Evolutionary conservation across 2,329 filamentous ascomycete genomes (phyloP).

Genomic region (Cladosporium sp.): DNA sequence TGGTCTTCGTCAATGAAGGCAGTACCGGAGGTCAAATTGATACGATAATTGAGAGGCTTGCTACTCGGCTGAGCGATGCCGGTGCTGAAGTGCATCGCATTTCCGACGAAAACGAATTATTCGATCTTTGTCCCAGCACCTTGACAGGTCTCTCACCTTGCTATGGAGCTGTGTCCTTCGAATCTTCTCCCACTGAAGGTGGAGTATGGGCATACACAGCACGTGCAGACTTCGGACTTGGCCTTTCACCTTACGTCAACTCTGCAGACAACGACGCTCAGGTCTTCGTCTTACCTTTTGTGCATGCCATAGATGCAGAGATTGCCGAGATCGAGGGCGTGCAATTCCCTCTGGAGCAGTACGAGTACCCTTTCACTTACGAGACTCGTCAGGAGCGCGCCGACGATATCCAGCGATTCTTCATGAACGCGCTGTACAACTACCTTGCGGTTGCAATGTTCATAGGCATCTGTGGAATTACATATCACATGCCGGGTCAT

Average conservation of each 20-base stretch:
- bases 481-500: conserved; percentile 83
- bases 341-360: conserved; percentile 38
- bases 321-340: conserved; percentile 61
- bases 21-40: conserved; percentile 67
- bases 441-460: conserved; percentile 79
- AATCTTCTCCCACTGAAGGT: conserved; percentile 73
- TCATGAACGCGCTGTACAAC: conserved; percentile 71
- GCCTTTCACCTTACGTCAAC: conserved; percentile 64
- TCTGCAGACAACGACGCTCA: conserved; percentile 69
- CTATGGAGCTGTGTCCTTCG: conserved; percentile 73
- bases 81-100: conserved; percentile 61
- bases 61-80: conserved; percentile 53
- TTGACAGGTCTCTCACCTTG: conserved; percentile 66
- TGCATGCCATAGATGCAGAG: conserved; percentile 72
- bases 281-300: conserved; percentile 75
- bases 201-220: conserved; percentile 85
- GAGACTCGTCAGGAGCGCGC: conserved; percentile 67
- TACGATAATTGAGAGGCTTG: conserved; percentile 63
- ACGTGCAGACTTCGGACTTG: conserved; percentile 71
- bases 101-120: conserved; percentile 57
- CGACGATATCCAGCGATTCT: conserved; percentile 64
- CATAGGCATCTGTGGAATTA: conserved; percentile 74
- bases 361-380: conserved; percentile 76
- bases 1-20: conserved; percentile 77
- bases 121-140: conserved; percentile 59